Evolutionary conservation across 371 early-diverging fungal genomes (phyloP), one percentile per base, ranked within the genome.

Genomic region (Apophysomyces sp.): DNA sequence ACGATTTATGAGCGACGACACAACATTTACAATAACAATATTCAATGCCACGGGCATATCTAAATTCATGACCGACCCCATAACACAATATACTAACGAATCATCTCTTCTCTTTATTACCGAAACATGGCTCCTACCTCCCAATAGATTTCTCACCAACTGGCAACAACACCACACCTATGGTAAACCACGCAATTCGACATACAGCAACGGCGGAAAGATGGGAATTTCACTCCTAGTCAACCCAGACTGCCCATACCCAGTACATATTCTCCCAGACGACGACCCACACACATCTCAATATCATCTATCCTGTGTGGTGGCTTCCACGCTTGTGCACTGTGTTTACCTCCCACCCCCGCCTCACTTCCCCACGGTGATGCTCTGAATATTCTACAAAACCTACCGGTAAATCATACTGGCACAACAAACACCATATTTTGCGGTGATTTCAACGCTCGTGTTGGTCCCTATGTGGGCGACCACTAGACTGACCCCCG

Each of bases 371-470:
- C 57, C n/a, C 15, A 15, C 32, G 28, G n/a, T 8, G 36, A 53
- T 3, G 27, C 36, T 15, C 2, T 32, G 15, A 21, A 13, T 3
- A 16, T 57, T 41, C 56, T 58, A 2, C 16, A 57, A 16, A 12
- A 37, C 44, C 53, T 61, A 11, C 40, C 39, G 18, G 15, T 51
- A 21, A 39, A 21, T 24, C 13, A 26, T 53, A 21, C 16, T 28
- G 34, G 18, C 24, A 58, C 54, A 4, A n/a, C 55, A 4, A 57
- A 60, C 41, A 64, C 69, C 1, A 62, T 65, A 18, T 39, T 58
- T 0, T 68, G 63, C 49, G 68, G 68, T 1, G 69, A 64, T 40
- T 62, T 68, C 27, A 68, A 68, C 32, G 69, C 61, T 0, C 60
- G 68, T 1, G 52, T 60, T 16, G 58, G 51, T 0, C 7, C 13